Percentiles rank a stretch among this genome's conserved stretches.
Evolutionary conservation across 441 rosid species (phyloP).

Genomic region (Eutrema salsugineum): DNA sequence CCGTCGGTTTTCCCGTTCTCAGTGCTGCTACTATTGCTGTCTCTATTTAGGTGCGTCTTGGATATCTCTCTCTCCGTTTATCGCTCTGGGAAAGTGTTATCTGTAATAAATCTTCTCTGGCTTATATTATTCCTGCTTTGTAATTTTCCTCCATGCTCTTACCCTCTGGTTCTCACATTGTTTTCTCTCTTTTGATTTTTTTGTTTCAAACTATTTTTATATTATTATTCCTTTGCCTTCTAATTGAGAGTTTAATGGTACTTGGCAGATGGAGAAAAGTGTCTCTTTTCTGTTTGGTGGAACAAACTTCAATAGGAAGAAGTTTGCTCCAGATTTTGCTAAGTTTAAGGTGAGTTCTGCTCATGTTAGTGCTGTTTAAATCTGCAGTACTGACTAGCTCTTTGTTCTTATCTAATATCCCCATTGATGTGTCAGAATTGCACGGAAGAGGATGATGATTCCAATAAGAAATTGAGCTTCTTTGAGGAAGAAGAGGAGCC

Average conservation of each 20-base stretch:
- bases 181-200: background rate
- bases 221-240: background rate
- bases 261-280: slow-evolving; percentile 53
- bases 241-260: background rate
- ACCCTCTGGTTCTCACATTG: no score
- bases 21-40: background rate
- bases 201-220: background rate
- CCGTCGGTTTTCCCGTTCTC: background rate
- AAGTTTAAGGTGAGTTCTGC: slow-evolving; percentile 56
- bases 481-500: slow-evolving; percentile 30
- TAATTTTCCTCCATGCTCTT: background rate
- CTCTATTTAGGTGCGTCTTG: background rate
- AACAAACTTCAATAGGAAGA: slow-evolving; percentile 55
- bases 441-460: slow-evolving; percentile 36
- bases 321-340: slow-evolving; percentile 58
- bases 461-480: slow-evolving; percentile 33
- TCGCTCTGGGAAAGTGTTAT: background rate
- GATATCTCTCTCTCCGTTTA: background rate
- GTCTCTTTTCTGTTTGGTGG: slow-evolving; percentile 76
- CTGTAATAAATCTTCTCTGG: background rate
- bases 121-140: background rate
- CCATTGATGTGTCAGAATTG: slow-evolving; percentile 31
- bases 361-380: background rate
- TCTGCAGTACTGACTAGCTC: background rate
- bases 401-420: background rate